Percentiles rank a stretch among this genome's conserved stretches.
These are phyloP conservation scores for Starmerella apicola DNA, from an alignment of 805 yeast species.

Conservation along the genomic window DNA sequence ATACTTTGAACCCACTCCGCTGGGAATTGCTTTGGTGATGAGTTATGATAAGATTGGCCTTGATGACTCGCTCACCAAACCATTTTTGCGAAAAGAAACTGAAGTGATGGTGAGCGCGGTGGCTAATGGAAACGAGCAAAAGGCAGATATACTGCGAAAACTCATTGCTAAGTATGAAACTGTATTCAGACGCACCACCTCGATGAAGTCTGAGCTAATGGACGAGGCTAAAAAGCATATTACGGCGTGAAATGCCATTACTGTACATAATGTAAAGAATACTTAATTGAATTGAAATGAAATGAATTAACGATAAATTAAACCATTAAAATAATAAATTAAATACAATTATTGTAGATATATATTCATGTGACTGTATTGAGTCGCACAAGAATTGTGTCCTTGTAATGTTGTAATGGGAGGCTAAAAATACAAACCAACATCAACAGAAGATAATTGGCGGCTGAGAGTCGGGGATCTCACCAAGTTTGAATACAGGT, in stretches of 20 bases:
- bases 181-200: conserved; percentile 15
- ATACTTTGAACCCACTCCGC: conserved; percentile 55
- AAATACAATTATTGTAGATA: no score
- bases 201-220: conserved; percentile 7
- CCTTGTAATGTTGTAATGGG: no score
- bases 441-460: conserved; percentile 23
- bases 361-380: no score
- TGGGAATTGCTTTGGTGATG: conserved; percentile 79
- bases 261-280: no score
- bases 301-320: no score
- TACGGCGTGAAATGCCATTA: not conserved
- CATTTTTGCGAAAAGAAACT: conserved; percentile 66
- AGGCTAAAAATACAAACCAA: not conserved
- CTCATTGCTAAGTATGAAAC: conserved; percentile 17
- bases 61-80: conserved; percentile 72
- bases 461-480: conserved; percentile 26
- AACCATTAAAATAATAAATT: not conserved
- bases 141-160: conserved; percentile 23
- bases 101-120: conserved; percentile 57
- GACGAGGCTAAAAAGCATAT: conserved; percentile 11
- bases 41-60: conserved; percentile 75
- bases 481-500: conserved; percentile 23
- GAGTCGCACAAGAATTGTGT: no score
- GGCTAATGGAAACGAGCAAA: conserved; percentile 48
- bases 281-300: not conserved